Percentiles rank a stretch among this genome's conserved stretches.
These are phyloP conservation scores for Echria macrotheca DNA, from an alignment of 495 filamentous ascomycete genomes.

Conservation along the genomic window DNA sequence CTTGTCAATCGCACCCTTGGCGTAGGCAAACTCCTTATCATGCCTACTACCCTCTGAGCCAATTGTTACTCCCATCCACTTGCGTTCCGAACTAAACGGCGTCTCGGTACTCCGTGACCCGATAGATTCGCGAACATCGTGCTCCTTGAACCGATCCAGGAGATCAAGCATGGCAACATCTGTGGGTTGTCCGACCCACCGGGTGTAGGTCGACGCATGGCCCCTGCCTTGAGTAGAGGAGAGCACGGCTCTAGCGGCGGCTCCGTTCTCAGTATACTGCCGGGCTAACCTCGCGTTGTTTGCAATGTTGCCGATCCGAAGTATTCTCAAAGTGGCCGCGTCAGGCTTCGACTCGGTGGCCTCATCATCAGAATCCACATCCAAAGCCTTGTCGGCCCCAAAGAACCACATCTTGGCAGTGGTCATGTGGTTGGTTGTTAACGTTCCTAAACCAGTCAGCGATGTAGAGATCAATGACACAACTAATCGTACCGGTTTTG, in stretches of 20 bases:
- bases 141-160: constrained; percentile 80
- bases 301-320: constrained; percentile 89
- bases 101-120: constrained; percentile 74
- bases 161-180: constrained; percentile 94
- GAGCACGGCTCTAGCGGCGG: constrained; percentile 67
- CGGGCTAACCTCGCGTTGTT: constrained; percentile 83
- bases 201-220: constrained; percentile 60
- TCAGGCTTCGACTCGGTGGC: constrained; percentile 57
- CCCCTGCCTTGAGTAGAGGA: constrained; percentile 65
- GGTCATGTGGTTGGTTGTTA: constrained; percentile 98
- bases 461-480: not conserved
- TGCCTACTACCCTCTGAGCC: constrained; percentile 48
- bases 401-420: constrained; percentile 96
- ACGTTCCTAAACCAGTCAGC: constrained; percentile 51
- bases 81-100: constrained; percentile 93
- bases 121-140: constrained; percentile 81
- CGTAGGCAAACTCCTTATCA: constrained; percentile 71
- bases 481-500: constrained; percentile 81
- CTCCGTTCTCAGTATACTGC: constrained; percentile 51
- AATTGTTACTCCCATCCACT: constrained; percentile 97
- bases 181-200: constrained; percentile 96
- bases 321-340: constrained; percentile 66
- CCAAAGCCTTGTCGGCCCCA: constrained; percentile 61
- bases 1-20: constrained; percentile 91
- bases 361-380: constrained; percentile 66